Percentiles rank a stretch among this genome's conserved stretches.
Evolutionary conservation across 805 yeast species (phyloP).

Genomic region (Clavispora fructus): DNA sequence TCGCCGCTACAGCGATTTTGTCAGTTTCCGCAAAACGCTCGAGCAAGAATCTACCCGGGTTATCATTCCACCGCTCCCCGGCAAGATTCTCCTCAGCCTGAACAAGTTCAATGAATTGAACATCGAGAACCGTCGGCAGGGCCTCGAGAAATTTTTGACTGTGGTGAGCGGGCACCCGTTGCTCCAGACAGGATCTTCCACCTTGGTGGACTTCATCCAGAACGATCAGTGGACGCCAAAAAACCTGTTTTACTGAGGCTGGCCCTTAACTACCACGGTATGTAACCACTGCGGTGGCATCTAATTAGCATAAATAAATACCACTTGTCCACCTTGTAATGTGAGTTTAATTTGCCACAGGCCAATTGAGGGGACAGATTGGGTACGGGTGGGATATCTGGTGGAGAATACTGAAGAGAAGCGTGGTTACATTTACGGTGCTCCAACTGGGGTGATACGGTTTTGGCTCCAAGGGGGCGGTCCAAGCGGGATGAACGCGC

Average conservation of each 20-base stretch:
- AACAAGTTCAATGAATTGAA: slow-evolving; percentile 77
- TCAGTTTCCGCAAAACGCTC: slow-evolving; percentile 64
- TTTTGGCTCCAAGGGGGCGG: too few species aligned
- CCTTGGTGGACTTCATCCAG: slow-evolving; percentile 78
- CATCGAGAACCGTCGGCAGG: slow-evolving; percentile 78
- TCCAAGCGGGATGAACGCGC: too few species aligned
- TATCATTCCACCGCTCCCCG: slow-evolving; percentile 82
- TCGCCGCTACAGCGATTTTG: slow-evolving; percentile 88
- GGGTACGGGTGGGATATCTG: too few species aligned
- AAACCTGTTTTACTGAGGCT: slow-evolving; percentile 12
- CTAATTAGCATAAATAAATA: background rate
- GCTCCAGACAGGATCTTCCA: slow-evolving; percentile 77
- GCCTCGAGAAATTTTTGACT: slow-evolving; percentile 71
- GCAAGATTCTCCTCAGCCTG: slow-evolving; percentile 63
- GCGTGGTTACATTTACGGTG: background rate
- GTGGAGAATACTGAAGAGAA: too few species aligned
- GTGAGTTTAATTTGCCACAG: too few species aligned
- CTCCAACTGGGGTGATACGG: too few species aligned
- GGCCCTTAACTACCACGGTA: background rate
- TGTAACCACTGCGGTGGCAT: background rate
- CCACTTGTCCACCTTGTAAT: background rate
- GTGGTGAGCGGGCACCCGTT: slow-evolving; percentile 91
- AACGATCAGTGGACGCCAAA: slow-evolving; percentile 68
- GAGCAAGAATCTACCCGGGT: slow-evolving; percentile 76
- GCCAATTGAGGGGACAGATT: too few species aligned